Percentiles rank a stretch among this genome's conserved stretches.
Conservation (phyloP, 768 basidiomycete species). For the Chalciporus chontae region DNA sequence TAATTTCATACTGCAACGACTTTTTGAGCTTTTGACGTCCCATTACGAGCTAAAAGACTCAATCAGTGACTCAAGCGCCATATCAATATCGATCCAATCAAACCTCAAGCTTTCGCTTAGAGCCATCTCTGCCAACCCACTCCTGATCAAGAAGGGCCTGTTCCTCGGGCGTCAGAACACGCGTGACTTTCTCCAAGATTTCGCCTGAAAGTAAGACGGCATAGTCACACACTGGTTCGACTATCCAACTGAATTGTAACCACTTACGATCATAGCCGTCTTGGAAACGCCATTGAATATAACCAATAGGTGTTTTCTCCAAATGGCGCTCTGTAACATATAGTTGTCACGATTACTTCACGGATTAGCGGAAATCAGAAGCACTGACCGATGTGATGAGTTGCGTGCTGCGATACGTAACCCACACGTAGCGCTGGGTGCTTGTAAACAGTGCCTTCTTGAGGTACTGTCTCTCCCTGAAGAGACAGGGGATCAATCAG, state of each 20-base stretch:
- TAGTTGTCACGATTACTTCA: conserved; percentile 12
- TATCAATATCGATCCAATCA: conserved; percentile 18
- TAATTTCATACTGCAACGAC: conserved; percentile 89
- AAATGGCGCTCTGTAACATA: conserved; percentile 71
- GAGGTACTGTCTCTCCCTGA: conserved; percentile 87
- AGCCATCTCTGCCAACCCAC: conserved; percentile 89
- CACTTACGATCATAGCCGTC: conserved; percentile 91
- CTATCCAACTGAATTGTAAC: conserved; percentile 11
- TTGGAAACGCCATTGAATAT: conserved; percentile 99
- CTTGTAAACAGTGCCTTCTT: conserved; percentile 90
- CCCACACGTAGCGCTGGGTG: conserved; percentile 92
- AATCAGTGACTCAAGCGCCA: conserved; percentile 15
- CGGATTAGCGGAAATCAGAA: conserved; percentile 8
- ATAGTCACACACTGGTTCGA: conserved; percentile 8
- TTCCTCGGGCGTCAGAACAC: conserved; percentile 87
- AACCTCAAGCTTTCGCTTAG: conserved; percentile 88
- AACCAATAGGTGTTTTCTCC: conserved; percentile 94
- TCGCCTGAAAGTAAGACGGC: conserved; percentile 52
- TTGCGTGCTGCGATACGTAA: conserved; percentile 97
- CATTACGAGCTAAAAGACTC: conserved; percentile 61
- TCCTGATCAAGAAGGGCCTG: conserved; percentile 73
- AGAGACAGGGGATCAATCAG: conserved; percentile 9
- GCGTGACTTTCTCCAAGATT: conserved; percentile 85
- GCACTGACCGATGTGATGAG: conserved; percentile 81
- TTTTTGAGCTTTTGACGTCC: conserved; percentile 98